A percentile compares a stretch with the other conserved stretches of the same genome.
phyloP scores from a whole-genome alignment of 179 eudicot genomes.

The Camellia oleifera region DNA sequence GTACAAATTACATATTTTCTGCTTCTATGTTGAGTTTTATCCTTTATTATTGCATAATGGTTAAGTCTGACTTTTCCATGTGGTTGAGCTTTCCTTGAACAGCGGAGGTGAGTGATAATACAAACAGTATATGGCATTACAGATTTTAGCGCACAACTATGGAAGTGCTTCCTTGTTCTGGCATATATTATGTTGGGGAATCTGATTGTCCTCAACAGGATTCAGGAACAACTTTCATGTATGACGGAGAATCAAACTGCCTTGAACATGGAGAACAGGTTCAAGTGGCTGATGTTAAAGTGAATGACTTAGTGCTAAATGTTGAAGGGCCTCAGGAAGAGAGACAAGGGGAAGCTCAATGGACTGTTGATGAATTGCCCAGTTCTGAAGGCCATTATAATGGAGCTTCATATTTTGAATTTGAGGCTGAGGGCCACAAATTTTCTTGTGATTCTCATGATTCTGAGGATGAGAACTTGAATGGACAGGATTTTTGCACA shows the following conservation, averaged over 20 bases:
- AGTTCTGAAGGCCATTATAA: conserved; percentile 29
- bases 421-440: conserved; percentile 43
- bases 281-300: conserved; percentile 31
- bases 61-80: conserved; percentile 10
- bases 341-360: conserved; percentile 30
- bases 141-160: conserved; percentile 35
- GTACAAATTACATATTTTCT: neutral
- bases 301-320: conserved; percentile 29
- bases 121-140: conserved; percentile 30
- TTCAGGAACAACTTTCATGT: conserved; percentile 36
- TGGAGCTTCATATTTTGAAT: conserved; percentile 36
- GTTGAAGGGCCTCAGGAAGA: conserved; percentile 31
- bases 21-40: neutral
- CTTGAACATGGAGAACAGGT: conserved; percentile 31
- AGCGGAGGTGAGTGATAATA: conserved; percentile 21
- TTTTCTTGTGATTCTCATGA: conserved; percentile 39
- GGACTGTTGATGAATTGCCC: conserved; percentile 29
- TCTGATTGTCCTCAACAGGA: conserved; percentile 49
- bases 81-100: conserved; percentile 18
- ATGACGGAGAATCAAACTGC: conserved; percentile 39
- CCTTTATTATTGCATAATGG: neutral
- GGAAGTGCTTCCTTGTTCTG: conserved; percentile 67
- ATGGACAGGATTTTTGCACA: conserved; percentile 29
- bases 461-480: conserved; percentile 47
- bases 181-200: conserved; percentile 41